Percentiles rank a stretch among this genome's conserved stretches.
Evolutionary conservation across 345 rosid species (phyloP).

Genomic region (Citrus unshiu): DNA sequence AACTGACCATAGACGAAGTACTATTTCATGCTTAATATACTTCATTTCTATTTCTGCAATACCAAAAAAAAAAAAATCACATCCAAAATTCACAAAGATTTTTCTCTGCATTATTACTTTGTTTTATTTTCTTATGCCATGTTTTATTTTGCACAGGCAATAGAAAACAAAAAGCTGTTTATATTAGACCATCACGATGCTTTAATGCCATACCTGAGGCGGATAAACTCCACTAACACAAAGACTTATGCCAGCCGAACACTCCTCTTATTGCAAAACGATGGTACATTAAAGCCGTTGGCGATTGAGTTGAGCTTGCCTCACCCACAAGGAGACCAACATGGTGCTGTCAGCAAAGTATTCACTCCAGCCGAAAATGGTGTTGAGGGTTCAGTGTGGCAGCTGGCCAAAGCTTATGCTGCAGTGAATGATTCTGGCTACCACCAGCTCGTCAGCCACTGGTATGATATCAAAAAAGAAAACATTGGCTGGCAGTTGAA

Average conservation of each 20-base stretch:
- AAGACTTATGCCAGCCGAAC: constrained; percentile 87
- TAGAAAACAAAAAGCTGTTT: constrained; percentile 49
- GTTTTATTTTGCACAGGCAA: constrained; percentile 42
- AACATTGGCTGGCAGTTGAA: not conserved
- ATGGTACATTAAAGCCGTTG: constrained; percentile 70
- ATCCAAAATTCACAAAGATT: not conserved
- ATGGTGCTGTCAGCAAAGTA: constrained; percentile 70
- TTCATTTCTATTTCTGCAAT: not conserved
- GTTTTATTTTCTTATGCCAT: constrained; percentile 1
- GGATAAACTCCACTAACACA: constrained; percentile 69
- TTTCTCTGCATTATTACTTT: not conserved
- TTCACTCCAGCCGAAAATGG: constrained; percentile 68
- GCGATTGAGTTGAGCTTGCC: constrained; percentile 89
- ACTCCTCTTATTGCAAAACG: constrained; percentile 59
- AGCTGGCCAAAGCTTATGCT: constrained; percentile 87
- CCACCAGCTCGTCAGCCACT: constrained; percentile 90
- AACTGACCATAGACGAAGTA: constrained; percentile 56
- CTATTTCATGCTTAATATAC: not conserved
- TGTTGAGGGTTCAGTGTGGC: constrained; percentile 68
- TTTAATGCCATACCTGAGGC: constrained; percentile 64
- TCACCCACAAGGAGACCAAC: constrained; percentile 65
- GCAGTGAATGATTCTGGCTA: constrained; percentile 88
- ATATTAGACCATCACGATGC: constrained; percentile 83
- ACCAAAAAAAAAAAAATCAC: not conserved
- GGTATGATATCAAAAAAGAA: constrained; percentile 36